These are phyloP conservation scores for Agroathelia rolfsii DNA, from an alignment of 1,284 basidiomycete genomes.

Conservation along the genomic window DNA sequence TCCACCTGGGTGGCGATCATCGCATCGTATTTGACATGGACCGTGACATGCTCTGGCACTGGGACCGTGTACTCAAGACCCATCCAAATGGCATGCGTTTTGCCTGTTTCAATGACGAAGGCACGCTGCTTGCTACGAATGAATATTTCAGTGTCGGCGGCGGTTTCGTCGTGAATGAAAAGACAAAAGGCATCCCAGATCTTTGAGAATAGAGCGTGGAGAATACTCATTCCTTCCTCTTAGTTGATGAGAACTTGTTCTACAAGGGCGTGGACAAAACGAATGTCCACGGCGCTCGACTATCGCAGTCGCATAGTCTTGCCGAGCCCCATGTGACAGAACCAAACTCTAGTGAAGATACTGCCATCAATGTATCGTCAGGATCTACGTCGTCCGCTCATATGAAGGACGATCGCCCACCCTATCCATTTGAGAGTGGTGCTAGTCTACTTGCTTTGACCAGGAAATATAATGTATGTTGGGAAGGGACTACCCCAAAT, in stretches of 20 bases:
- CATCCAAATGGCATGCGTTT: constrained; percentile 92
- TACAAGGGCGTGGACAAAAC: constrained; percentile 91
- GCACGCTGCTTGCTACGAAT: constrained; percentile 87
- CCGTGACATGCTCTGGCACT: constrained; percentile 86
- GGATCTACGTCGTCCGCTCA: too few relatives aligned
- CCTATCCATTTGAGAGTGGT: constrained; percentile 79
- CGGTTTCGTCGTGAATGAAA: constrained; percentile 86
- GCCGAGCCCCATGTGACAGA: constrained; percentile 24
- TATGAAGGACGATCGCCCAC: constrained; percentile 44
- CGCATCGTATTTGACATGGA: constrained; percentile 79
- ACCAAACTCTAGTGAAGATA: constrained; percentile 12
- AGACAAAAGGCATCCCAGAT: constrained; percentile 84
- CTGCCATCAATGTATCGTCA: constrained; percentile 9
- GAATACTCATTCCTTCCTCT: constrained; percentile 5
- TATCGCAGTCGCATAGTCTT: constrained; percentile 57
- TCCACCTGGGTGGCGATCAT: constrained; percentile 67
- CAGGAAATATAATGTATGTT: constrained; percentile 71
- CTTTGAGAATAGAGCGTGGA: constrained; percentile 15
- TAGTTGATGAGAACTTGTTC: constrained; percentile 89
- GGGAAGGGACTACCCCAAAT: constrained; percentile 2
- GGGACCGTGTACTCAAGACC: constrained; percentile 72
- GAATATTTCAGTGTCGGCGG: constrained; percentile 91
- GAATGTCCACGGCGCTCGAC: constrained; percentile 67
- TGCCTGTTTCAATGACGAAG: constrained; percentile 72
- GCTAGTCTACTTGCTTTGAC: constrained; percentile 71